Base-by-base conservation (phyloP, 208 protist genomes). In the Trypanosoma melophagium region DNA sequence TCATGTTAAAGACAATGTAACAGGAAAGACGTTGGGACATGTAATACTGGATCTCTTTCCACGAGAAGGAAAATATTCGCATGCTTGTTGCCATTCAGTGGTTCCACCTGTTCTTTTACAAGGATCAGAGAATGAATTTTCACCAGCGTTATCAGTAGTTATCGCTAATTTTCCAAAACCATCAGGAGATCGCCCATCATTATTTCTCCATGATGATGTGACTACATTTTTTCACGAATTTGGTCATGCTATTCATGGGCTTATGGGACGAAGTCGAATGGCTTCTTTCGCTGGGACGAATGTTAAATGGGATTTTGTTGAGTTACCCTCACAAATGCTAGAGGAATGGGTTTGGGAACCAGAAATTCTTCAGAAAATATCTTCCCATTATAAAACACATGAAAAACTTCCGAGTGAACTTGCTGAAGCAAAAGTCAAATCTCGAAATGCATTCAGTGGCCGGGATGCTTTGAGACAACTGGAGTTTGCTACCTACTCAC, bases 151-250 rank as follows among this genome's bases (percentile, higher is more conserved):
- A 3, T 64, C 77, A 7, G 83, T 95, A 40, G 90, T 95, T 17
- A 79, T 95, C 41, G 83, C 86, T 0, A 95, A 95, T 61, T 90
- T 95, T 61, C 81, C 90, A 28, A 74, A 68, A 24, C 79, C 82
- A 8, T 89, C 82, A 22, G 76, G 60, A 7, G 84, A 93, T 31
- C 79, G 75, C n/a, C 90, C 88, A 0, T 77, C 87, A 31, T 63
- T 96, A 5, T 90, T 97, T 45, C 64, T 81, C 49, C 89, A 95
- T 60, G 76, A 77, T 60, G 90, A 97, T 47, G 90, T 92, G 17
- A 60, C 78, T 50, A 96, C 88, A 42, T 93, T 97, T 77, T 96
- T 95, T 70, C 91, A 96, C 64, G 90, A 96, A 73, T 93, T 96
- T 62, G 93, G 93, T 9, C 89, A 97, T 64, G 85, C 84, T 49